Conservation (phyloP, 768 basidiomycete species). For the Lepiota subincarnata region DNA sequence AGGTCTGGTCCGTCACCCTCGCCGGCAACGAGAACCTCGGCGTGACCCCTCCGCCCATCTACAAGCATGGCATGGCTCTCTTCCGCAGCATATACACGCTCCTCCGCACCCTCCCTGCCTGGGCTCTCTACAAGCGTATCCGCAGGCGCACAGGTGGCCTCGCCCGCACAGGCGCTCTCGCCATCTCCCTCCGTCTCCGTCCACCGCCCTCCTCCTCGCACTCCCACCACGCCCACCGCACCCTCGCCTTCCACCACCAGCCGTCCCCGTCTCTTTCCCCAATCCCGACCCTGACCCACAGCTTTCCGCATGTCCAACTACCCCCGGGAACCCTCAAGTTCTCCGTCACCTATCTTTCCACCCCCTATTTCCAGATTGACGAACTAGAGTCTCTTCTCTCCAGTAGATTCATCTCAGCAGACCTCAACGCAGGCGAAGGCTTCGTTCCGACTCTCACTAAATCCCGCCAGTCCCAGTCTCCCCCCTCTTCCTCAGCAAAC, state of each 20-base stretch:
- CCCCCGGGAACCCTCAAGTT: constrained; percentile 62
- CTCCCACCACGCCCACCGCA: constrained; percentile 14
- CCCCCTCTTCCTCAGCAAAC: too few relatives aligned
- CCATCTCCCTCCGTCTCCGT: constrained; percentile 12
- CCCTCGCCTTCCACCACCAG: constrained; percentile 19
- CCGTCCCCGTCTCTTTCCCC: constrained; percentile 13
- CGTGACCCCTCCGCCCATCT: constrained; percentile 39
- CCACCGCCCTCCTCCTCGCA: constrained; percentile 8
- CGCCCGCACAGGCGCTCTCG: constrained; percentile 28
- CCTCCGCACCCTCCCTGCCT: constrained; percentile 70
- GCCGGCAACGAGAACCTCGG: not conserved
- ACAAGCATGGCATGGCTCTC: constrained; percentile 81
- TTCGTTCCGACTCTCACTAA: constrained; percentile 72
- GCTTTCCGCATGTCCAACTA: constrained; percentile 65
- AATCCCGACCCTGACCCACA: constrained; percentile 40
- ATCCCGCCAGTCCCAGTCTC: constrained; percentile 19
- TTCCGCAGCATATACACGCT: constrained; percentile 76
- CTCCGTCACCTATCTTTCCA: constrained; percentile 58
- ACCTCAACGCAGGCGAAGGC: constrained; percentile 39
- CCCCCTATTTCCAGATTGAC: constrained; percentile 70
- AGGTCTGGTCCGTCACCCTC: constrained; percentile 12
- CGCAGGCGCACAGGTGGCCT: constrained; percentile 37
- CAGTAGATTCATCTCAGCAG: constrained; percentile 65
- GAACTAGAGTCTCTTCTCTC: constrained; percentile 75
- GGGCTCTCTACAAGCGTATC: constrained; percentile 66